These are phyloP conservation scores for Vicia sativa DNA, from an alignment of 306 rosid genomes.

Conservation along the genomic window DNA sequence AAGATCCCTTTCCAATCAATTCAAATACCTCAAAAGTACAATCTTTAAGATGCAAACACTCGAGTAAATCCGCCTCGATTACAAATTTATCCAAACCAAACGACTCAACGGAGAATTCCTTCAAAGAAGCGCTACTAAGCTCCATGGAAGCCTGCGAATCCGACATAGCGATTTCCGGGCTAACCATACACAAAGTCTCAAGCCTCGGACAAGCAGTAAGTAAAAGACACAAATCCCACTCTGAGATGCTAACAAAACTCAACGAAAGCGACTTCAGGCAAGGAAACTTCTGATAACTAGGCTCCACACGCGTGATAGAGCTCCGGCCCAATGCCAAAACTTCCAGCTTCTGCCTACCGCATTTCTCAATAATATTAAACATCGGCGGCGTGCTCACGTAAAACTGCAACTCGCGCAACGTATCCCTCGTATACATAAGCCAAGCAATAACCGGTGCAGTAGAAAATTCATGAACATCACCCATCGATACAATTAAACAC, in stretches of 20 bases:
- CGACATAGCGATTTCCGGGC: slow-evolving; percentile 65
- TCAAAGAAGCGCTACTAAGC: slow-evolving; percentile 61
- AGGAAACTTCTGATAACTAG: slow-evolving; percentile 67
- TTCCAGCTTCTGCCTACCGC: slow-evolving; percentile 67
- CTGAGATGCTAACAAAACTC: slow-evolving; percentile 60
- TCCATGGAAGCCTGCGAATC: slow-evolving; percentile 63
- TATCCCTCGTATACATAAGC: slow-evolving; percentile 79
- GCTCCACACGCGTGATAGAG: slow-evolving; percentile 65
- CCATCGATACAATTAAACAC: slow-evolving; percentile 60
- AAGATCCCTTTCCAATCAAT: slow-evolving; percentile 61
- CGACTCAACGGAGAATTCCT: slow-evolving; percentile 58
- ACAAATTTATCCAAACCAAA: slow-evolving; percentile 59
- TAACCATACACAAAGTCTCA: slow-evolving; percentile 53
- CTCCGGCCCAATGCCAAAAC: slow-evolving; percentile 61
- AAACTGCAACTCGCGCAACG: slow-evolving; percentile 54
- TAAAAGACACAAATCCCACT: slow-evolving; percentile 70
- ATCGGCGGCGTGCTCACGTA: slow-evolving; percentile 59
- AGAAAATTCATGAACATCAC: slow-evolving; percentile 64
- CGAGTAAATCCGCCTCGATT: slow-evolving; percentile 64
- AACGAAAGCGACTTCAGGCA: slow-evolving; percentile 63
- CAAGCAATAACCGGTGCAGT: slow-evolving; percentile 77
- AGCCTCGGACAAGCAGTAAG: slow-evolving; percentile 64
- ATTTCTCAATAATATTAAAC: slow-evolving; percentile 72
- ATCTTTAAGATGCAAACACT: slow-evolving; percentile 60
- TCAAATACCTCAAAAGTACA: slow-evolving; percentile 66